These are phyloP conservation scores for Camelina sativa DNA, from an alignment of 345 rosid species.

Conservation along the genomic window DNA sequence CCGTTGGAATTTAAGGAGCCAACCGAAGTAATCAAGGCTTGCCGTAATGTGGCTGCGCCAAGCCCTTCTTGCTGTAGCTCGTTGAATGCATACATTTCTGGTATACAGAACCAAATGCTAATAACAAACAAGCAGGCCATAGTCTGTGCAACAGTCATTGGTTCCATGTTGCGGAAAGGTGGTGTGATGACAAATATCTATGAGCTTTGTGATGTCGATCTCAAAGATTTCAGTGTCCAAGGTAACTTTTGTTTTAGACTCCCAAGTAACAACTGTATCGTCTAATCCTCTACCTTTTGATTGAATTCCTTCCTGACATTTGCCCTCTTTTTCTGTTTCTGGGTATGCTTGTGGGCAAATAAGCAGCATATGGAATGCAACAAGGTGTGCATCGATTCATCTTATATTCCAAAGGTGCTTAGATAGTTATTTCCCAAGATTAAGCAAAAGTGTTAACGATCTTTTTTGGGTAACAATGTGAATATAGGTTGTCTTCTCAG, in stretches of 20 bases:
- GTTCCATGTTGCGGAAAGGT: constrained; percentile 77
- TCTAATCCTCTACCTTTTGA: constrained; percentile 12
- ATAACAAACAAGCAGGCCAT: constrained; percentile 97
- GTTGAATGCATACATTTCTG: constrained; percentile 72
- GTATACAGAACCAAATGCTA: constrained; percentile 90
- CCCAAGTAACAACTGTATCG: not conserved
- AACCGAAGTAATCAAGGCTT: constrained; percentile 75
- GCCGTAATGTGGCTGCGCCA: constrained; percentile 87
- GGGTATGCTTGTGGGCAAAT: constrained; percentile 28
- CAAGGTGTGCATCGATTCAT: constrained; percentile 57
- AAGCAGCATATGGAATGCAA: constrained; percentile 76
- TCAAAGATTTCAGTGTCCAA: constrained; percentile 96
- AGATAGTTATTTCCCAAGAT: constrained; percentile 17
- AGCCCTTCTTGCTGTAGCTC: constrained; percentile 96
- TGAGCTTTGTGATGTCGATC: constrained; percentile 94
- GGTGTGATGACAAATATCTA: constrained; percentile 90
- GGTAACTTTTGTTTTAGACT: constrained; percentile 48
- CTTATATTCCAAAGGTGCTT: constrained; percentile 19
- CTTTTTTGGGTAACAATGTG: constrained; percentile 29
- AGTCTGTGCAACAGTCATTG: constrained; percentile 82
- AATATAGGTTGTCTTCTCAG: constrained; percentile 82
- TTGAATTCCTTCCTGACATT: constrained; percentile 38
- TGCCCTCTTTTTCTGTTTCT: constrained; percentile 41
- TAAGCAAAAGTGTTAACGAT: constrained; percentile 15
- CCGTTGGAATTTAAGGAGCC: constrained; percentile 89